These are phyloP conservation scores for Plasmopara viticola DNA, from an alignment of 352 stramenopile genomes.

Conservation along the genomic window DNA sequence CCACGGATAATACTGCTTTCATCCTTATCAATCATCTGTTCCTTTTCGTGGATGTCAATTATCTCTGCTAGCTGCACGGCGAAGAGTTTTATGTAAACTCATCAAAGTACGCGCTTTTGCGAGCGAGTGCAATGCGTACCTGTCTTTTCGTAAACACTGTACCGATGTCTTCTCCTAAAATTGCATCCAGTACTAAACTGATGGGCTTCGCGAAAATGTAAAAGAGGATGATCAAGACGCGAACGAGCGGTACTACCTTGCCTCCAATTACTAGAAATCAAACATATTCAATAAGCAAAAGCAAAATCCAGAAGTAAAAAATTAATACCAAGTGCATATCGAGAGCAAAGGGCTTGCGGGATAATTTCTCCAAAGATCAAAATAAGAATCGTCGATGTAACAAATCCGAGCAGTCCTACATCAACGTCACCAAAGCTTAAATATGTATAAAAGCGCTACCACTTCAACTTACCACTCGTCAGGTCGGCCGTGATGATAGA, in stretches of 20 bases:
- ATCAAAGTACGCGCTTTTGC: neutral
- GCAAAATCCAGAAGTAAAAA: neutral
- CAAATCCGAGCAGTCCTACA: slow-evolving; percentile 81
- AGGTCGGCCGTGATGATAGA: slow-evolving; percentile 96
- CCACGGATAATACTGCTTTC: slow-evolving; percentile 92
- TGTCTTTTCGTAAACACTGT: slow-evolving; percentile 91
- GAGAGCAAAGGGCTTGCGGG: slow-evolving; percentile 90
- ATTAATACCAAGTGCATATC: slow-evolving; percentile 87
- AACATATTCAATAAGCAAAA: neutral
- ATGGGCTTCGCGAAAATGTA: slow-evolving; percentile 94
- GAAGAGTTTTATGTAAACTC: neutral
- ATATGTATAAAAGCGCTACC: too few relatives aligned
- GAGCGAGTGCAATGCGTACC: slow-evolving; percentile 17
- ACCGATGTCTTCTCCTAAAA: slow-evolving; percentile 92
- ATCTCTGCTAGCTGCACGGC: slow-evolving; percentile 90
- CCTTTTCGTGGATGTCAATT: slow-evolving; percentile 94
- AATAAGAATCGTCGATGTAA: slow-evolving; percentile 93
- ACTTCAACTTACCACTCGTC: slow-evolving; percentile 35
- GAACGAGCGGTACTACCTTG: slow-evolving; percentile 87
- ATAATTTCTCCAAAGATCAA: slow-evolving; percentile 95
- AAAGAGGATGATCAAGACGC: slow-evolving; percentile 89
- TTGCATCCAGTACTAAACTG: slow-evolving; percentile 87
- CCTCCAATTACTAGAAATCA: slow-evolving; percentile 46
- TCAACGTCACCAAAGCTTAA: slow-evolving; percentile 1
- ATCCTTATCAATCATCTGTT: slow-evolving; percentile 91